phyloP scores from a whole-genome alignment of 2,329 filamentous ascomycete species.

The Pseudogymnoascus pannorum region DNA sequence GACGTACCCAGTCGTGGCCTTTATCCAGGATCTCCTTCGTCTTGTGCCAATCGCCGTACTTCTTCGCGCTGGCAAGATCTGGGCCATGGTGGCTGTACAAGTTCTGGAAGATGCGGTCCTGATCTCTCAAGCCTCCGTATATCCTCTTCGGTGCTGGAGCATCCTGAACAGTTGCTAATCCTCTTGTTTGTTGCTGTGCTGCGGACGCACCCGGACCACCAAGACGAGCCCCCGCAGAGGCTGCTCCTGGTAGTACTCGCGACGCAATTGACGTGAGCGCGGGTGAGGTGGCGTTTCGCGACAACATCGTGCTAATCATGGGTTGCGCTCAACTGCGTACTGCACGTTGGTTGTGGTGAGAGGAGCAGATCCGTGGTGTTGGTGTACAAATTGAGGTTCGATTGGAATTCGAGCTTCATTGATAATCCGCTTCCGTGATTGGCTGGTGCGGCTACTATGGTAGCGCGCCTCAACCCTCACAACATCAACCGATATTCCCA shows the following conservation, averaged over 20 bases:
- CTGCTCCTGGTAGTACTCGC: slow-evolving; percentile 25
- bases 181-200: slow-evolving; percentile 52
- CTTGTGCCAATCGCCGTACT: slow-evolving; percentile 99
- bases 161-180: slow-evolving; percentile 77
- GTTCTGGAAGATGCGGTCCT: slow-evolving; percentile 99
- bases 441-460: slow-evolving; percentile 1
- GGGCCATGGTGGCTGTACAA: slow-evolving; percentile 88
- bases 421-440: slow-evolving; percentile 9
- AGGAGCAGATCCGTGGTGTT: slow-evolving; percentile 3
- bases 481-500: neutral
- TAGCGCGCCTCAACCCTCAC: neutral
- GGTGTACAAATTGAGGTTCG: slow-evolving; percentile 9
- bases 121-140: slow-evolving; percentile 85
- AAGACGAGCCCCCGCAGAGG: slow-evolving; percentile 22
- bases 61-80: slow-evolving; percentile 89
- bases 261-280: slow-evolving; percentile 25
- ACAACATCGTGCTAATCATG: slow-evolving; percentile 27
- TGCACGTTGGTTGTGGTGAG: slow-evolving; percentile 6
- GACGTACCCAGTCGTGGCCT: slow-evolving; percentile 80
- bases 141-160: slow-evolving; percentile 58
- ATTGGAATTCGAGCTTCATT: slow-evolving; percentile 10
- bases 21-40: slow-evolving; percentile 97
- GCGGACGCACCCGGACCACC: slow-evolving; percentile 26
- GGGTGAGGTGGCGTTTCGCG: slow-evolving; percentile 29
- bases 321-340: slow-evolving; percentile 28